Evolutionary conservation across 805 yeast genomes (phyloP), one percentile per base, ranked within the genome.

Genomic region (Myxozyma geophila): DNA sequence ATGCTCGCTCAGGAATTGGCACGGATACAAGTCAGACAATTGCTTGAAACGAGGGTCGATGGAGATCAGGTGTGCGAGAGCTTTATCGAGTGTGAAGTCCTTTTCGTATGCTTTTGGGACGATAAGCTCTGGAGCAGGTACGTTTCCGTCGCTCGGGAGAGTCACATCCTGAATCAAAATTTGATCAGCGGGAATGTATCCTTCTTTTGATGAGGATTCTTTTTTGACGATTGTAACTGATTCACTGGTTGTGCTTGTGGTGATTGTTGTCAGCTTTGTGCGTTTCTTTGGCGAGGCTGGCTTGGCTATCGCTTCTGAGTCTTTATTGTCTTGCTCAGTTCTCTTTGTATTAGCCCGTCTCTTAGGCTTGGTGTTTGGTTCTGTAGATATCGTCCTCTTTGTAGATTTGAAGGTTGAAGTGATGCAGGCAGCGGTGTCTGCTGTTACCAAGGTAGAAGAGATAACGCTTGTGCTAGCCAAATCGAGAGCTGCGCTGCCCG

Each of bases 41-140:
- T 58, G 37, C n/a, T 47, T 35, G 28, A 69, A 64, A 12, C 66
- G 49, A 12, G 60, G 54, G 47, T 69, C 71, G 35, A 68, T 33
- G 10, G 67, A 57, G 5, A 63, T 28, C 17, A 69, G 55, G 60
- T 68, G 71, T 15, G 46, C 52, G 10, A 63, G 37, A 4, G 70
- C 71, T 2, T 41, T 41, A 19, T 46, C 58, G 7, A 59, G 48
- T 2, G 50, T 35, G 51, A 64, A 64, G 19, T 55, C 68, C 15
- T 23, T n/a, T 6, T 53, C 56, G 23, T 62, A 56, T 8, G 62
- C 60, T 40, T 56, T 63, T 2, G 69, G 69, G 17, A 66, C 54
- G 21, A 83, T 84, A 68, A 84, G 82, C 70, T 76, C 82, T 64
- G 87, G 86, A 66, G 49, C 48, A 49, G 50, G 54, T 23, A 17